Base-by-base conservation (phyloP, 108 stramenopile genomes). In the Nitzschia inconspicua region DNA sequence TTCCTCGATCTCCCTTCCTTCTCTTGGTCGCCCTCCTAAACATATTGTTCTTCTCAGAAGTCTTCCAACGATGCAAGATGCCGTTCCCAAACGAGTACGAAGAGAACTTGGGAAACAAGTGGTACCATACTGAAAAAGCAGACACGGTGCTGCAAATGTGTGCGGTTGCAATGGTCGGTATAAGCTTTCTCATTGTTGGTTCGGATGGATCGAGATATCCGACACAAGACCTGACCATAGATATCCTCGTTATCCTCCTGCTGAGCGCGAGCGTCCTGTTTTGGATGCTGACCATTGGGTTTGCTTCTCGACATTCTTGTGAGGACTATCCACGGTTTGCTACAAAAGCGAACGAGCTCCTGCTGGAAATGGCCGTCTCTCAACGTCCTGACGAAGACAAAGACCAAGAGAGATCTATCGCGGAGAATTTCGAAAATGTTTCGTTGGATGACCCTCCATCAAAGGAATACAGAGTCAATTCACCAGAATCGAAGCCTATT, bases 121-220 rank as follows among this genome's bases (percentile, higher is more conserved):
- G 67, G 67, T 44, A 50, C 58, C 58, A 43, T 7, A 27, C 11
- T 19, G 26, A 41, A 0, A 59, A 49, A 10, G 58, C 46, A 14
- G 67, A 59, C 18, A 68, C 59, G 14, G 31, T 68, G 4, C 28
- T 68, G 9, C 57, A 68, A n/a, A 39, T 54, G 22, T 48, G 57
- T 41, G 22, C 60, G 23, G 42, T 51, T 30, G 57, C 26, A 1
- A 28, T 68, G 26, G 39, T 41, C 22, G 67, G 58, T 0, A 16
- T 60, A 9, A 52, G 36, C n/a, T 60, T 68, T 39, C n/a, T 28
- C 54, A 25, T 46, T n/a, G 8, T n/a, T n/a, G 34, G 5, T 0
- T 19, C 18, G n/a, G 35, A 54, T 36, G 53, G 13, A 28, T 36
- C 41, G 22, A 43, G 16, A 7, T 28, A 23, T 5, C 3, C 22